Conservation (phyloP, 2,329 filamentous ascomycete genomes). For the Stenocarpella maydis region DNA sequence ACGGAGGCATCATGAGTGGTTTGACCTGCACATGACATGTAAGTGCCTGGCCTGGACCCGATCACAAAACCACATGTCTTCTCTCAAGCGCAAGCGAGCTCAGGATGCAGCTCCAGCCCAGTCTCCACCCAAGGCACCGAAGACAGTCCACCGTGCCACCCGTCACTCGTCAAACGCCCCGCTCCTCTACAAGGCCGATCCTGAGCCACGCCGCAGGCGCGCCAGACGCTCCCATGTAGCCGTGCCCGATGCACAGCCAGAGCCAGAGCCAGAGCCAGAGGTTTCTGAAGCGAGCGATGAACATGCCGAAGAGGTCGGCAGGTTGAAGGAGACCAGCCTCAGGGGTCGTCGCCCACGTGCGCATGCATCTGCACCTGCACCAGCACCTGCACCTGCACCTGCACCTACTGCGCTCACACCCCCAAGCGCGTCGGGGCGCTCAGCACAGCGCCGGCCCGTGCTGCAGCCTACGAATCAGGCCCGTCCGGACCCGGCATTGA, state of each 20-base stretch:
- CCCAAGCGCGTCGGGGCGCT: slow-evolving; percentile 10
- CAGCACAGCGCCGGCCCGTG: slow-evolving; percentile 33
- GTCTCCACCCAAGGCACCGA: slow-evolving; percentile 8
- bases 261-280: neutral
- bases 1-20: neutral
- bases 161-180: slow-evolving; percentile 46
- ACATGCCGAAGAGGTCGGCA: neutral
- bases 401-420: slow-evolving; percentile 12
- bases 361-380: neutral
- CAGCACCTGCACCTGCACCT: neutral
- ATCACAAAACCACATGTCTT: slow-evolving; percentile 37
- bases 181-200: slow-evolving; percentile 44
- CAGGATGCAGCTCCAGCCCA: slow-evolving; percentile 33
- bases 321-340: neutral
- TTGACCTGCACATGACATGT: neutral
- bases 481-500: slow-evolving; percentile 20
- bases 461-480: slow-evolving; percentile 34
- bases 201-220: slow-evolving; percentile 41
- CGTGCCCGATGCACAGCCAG: slow-evolving; percentile 21
- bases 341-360: neutral
- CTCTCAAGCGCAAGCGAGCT: slow-evolving; percentile 45
- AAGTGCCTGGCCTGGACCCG: neutral
- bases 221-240: slow-evolving; percentile 35
- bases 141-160: slow-evolving; percentile 41
- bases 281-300: neutral